Base-by-base conservation (phyloP, 805 yeast genomes). In the Candida awuae region DNA sequence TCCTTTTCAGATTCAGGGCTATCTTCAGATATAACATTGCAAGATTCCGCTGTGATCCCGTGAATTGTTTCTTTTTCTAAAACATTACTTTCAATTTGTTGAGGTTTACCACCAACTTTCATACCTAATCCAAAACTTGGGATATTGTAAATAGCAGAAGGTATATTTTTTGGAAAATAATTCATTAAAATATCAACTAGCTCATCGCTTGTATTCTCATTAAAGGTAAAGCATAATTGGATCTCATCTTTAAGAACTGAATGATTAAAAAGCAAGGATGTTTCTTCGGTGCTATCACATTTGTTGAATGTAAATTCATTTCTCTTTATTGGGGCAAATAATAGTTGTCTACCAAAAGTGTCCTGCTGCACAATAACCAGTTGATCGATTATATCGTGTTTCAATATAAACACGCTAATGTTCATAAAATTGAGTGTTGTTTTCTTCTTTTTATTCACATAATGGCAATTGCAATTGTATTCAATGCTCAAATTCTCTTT, bases 311-410 rank as follows among this genome's bases (percentile, higher is more conserved):
- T 41, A 9, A 65, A 48, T 35, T 60, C 65, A 10, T 47, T 43
- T n/a, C 39, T 38, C 26, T 52, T 47, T 19, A 65, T 44, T 17
- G 62, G 61, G 7, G 67, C 62, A 37, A 65, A 65, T 22, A 65
- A 25, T 29, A 65, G 40, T 6, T 59, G 47, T 18, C 58, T 49
- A 5, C 55, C 56, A 26, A 47, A 42, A 7, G 53, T 52, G 25
- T 61, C 60, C 10, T 54, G 37, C n/a, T 54, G 47, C 12, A 62
- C 51, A 5, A 65, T 34, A 7, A 62, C 65, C 14, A 57, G 25
- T 8, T 47, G 39, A 14, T 34, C 22, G 15, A 39, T 15, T 4
- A 38, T 26, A 3, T 34, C 21, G 19, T 39, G 26, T n/a, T 42
- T 29, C 18, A 54, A 31, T 29, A 54, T 45, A 8, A 45, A 15